phyloP scores from a whole-genome alignment of 352 stramenopile genomes.

The Hyaloperonospora brassicae region DNA sequence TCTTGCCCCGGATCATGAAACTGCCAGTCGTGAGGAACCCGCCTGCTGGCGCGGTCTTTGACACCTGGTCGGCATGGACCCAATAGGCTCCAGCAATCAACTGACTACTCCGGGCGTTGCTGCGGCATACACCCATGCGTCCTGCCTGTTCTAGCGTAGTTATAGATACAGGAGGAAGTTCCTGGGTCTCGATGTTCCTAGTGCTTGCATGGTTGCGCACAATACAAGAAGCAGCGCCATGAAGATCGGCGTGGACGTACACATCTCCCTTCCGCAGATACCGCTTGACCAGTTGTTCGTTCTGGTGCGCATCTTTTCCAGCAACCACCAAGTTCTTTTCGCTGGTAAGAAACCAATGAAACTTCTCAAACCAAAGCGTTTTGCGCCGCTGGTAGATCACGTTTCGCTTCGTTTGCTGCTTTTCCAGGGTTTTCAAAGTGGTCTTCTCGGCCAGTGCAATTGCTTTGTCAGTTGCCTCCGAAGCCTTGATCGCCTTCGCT shows the following conservation, averaged over 20 bases:
- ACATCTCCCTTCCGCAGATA: conserved; percentile 94
- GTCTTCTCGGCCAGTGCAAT: conserved; percentile 70
- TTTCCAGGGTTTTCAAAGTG: conserved; percentile 79
- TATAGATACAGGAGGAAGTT: conserved; percentile 39
- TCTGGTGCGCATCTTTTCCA: conserved; percentile 95
- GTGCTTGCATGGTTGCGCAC: conserved; percentile 56
- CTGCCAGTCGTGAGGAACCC: conserved; percentile 95
- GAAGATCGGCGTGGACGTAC: conserved; percentile 96
- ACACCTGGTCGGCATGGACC: conserved; percentile 97
- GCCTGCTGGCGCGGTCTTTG: conserved; percentile 93
- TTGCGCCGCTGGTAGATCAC: conserved; percentile 84
- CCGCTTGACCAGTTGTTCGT: conserved; percentile 94
- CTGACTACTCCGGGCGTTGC: conserved; percentile 92
- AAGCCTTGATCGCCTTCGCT: conserved; percentile 90
- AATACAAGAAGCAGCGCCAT: conserved; percentile 88
- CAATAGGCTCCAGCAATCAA: conserved; percentile 95
- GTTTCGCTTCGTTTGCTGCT: conserved; percentile 76
- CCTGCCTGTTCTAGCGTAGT: conserved; percentile 92
- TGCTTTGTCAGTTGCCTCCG: conserved; percentile 74
- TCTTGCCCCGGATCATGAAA: conserved; percentile 96
- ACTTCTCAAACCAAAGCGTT: conserved; percentile 96
- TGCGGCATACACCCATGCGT: conserved; percentile 93
- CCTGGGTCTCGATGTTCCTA: conserved; percentile 34
- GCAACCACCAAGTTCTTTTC: conserved; percentile 96
- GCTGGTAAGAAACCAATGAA: conserved; percentile 96